Conservation (phyloP, 352 stramenopile genomes). For the Phytophthora macrochlamydospora region DNA sequence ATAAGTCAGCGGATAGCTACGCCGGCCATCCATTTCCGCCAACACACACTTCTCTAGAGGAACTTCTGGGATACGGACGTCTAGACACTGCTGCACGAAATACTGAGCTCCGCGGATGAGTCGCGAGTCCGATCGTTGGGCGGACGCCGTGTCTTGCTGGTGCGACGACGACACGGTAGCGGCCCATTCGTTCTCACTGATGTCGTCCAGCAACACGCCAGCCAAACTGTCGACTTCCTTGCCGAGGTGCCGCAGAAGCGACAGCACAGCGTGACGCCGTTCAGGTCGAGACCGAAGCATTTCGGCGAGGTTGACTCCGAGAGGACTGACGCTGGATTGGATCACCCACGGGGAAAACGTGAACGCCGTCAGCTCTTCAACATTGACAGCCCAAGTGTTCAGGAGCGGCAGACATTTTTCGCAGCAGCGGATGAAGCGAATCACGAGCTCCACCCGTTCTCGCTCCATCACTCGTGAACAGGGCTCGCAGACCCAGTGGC, state of each 20-base stretch:
- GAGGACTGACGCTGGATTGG: conserved; percentile 39
- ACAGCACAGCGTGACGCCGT: conserved; percentile 31
- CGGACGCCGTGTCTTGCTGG: neutral
- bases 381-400: conserved; percentile 54
- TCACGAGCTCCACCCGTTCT: conserved; percentile 43
- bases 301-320: conserved; percentile 49
- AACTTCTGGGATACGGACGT: conserved; percentile 44
- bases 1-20: conserved; percentile 48
- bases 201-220: conserved; percentile 26
- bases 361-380: conserved; percentile 39
- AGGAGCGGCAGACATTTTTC: conserved; percentile 38
- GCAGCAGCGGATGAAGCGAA: conserved; percentile 54
- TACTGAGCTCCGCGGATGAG: conserved; percentile 30
- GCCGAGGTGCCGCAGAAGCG: conserved; percentile 37
- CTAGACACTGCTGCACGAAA: conserved; percentile 62
- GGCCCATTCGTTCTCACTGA: conserved; percentile 43
- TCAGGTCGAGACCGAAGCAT: conserved; percentile 34
- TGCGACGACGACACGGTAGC: conserved; percentile 23
- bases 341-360: conserved; percentile 39
- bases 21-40: conserved; percentile 41
- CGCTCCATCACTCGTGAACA: conserved; percentile 23
- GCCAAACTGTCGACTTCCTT: conserved; percentile 22
- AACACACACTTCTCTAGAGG: conserved; percentile 44
- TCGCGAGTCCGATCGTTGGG: conserved; percentile 15
- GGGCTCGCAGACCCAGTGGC: no score